A percentile compares a stretch with the other conserved stretches of the same genome.
phyloP scores from a whole-genome alignment of 495 filamentous ascomycete species.

The Parachaetomium inaequale region DNA sequence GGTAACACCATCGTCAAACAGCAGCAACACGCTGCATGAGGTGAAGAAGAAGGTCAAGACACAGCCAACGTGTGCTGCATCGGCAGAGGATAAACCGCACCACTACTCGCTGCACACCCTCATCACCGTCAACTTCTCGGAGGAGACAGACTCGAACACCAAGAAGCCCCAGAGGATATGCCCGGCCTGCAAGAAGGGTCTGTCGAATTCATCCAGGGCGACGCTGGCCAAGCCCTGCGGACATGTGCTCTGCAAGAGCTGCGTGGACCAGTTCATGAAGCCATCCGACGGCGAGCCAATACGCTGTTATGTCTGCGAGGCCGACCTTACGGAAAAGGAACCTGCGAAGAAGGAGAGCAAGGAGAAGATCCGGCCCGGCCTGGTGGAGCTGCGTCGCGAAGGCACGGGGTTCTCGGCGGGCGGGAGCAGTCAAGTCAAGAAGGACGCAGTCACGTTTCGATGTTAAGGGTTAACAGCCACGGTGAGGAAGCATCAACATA shows the following conservation, averaged over 20 bases:
- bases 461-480: not conserved
- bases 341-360: slow-evolving; percentile 46
- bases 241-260: slow-evolving; percentile 87
- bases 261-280: slow-evolving; percentile 83
- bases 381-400: slow-evolving; percentile 81
- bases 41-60: slow-evolving; percentile 64
- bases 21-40: slow-evolving; percentile 46
- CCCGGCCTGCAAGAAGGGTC: slow-evolving; percentile 80
- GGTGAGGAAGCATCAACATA: no score
- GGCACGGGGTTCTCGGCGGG: slow-evolving; percentile 91
- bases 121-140: slow-evolving; percentile 73
- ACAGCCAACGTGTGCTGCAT: slow-evolving; percentile 76
- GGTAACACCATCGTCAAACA: slow-evolving; percentile 63
- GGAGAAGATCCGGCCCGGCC: slow-evolving; percentile 61
- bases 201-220: slow-evolving; percentile 80
- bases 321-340: slow-evolving; percentile 58
- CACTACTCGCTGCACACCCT: slow-evolving; percentile 78
- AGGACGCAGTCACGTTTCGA: slow-evolving; percentile 68
- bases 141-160: slow-evolving; percentile 58
- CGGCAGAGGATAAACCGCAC: slow-evolving; percentile 65
- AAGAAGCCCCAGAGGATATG: slow-evolving; percentile 61
- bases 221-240: slow-evolving; percentile 89
- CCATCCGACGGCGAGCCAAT: slow-evolving; percentile 54
- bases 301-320: slow-evolving; percentile 85
- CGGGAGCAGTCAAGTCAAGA: slow-evolving; percentile 78